phyloP scores from a whole-genome alignment of 2,329 filamentous ascomycete genomes.

The Colletotrichum sp. region DNA sequence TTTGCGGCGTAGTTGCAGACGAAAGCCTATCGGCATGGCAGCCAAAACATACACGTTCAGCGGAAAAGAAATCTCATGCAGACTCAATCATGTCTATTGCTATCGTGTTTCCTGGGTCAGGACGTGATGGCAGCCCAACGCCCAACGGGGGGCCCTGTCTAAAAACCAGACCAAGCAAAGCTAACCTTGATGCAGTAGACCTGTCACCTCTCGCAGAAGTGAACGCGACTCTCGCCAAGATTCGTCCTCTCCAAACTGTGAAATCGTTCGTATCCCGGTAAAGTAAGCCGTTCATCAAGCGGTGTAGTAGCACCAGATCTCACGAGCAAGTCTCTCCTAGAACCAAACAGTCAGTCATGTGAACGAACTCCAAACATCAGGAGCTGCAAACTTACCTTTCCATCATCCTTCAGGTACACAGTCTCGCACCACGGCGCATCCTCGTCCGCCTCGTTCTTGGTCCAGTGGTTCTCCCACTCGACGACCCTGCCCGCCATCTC shows the following conservation, averaged over 20 bases:
- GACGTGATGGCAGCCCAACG: not conserved
- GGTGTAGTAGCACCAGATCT: not conserved
- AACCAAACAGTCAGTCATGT: accelerated
- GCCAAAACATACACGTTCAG: no score
- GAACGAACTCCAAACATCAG: accelerated
- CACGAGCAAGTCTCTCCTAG: not conserved
- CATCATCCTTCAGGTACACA: not conserved
- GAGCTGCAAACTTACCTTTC: not conserved
- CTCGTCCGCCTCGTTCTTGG: not conserved
- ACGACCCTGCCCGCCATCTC: not conserved
- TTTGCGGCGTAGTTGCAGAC: not conserved
- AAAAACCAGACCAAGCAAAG: not conserved
- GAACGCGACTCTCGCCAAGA: not conserved
- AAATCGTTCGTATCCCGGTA: not conserved
- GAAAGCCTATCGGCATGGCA: not conserved
- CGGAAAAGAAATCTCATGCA: accelerated
- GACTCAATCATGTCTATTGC: not conserved
- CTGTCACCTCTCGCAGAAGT: not conserved
- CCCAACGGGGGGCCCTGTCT: not conserved
- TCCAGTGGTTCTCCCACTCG: not conserved
- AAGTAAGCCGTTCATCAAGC: accelerated
- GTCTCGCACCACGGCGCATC: not conserved
- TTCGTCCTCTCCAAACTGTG: accelerated
- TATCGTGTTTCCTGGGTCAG: not conserved
- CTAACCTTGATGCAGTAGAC: not conserved